phyloP scores from a whole-genome alignment of 2,329 filamentous ascomycete species.

The Fusarium torulosum region DNA sequence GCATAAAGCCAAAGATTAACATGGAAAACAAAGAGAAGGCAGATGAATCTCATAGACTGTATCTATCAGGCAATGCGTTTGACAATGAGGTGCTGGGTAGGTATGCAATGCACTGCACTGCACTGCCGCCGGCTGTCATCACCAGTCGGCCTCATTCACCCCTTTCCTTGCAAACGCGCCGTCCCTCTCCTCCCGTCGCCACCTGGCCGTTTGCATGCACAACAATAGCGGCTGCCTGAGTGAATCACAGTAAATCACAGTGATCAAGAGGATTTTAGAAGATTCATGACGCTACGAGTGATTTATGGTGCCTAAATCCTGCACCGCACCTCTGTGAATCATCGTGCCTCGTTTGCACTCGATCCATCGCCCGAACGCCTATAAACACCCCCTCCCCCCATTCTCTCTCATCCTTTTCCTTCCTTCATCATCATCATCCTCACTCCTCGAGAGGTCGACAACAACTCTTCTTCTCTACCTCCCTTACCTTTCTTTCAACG shows the following conservation, averaged over 20 bases:
- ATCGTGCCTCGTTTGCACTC: not conserved
- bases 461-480: not conserved
- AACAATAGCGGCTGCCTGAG: not conserved
- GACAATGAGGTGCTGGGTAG: not conserved
- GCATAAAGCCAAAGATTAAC: too few species aligned
- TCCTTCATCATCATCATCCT: not conserved
- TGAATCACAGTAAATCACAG: too few species aligned
- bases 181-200: not conserved
- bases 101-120: not conserved
- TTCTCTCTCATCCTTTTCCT: not conserved
- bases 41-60: not conserved
- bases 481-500: not conserved
- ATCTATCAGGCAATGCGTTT: too few species aligned
- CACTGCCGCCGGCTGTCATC: not conserved
- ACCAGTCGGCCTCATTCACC: not conserved
- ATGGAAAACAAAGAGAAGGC: not conserved
- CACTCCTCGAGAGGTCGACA: not conserved
- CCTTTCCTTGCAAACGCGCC: not conserved
- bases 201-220: not conserved
- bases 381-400: constrained; percentile 17
- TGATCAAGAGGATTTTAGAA: too few species aligned
- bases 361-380: not conserved
- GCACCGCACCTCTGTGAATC: not conserved
- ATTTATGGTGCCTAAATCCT: not conserved
- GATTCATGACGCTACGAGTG: too few species aligned